These are phyloP conservation scores for Triticum dicoccoides DNA, from an alignment of 176 grass and related monocot species.

Conservation along the genomic window DNA sequence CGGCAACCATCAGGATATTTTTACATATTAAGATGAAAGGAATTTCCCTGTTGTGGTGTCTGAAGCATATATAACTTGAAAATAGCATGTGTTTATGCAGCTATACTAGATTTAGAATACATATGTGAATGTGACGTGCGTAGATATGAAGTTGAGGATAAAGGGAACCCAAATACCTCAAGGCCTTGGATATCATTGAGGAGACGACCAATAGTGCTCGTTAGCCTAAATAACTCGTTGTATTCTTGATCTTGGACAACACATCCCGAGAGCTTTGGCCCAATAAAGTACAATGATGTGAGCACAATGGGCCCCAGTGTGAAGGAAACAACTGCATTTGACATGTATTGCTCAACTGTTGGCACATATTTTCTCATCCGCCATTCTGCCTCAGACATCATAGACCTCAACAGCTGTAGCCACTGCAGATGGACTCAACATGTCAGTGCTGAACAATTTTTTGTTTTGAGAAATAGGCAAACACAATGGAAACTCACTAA, in stretches of 20 bases:
- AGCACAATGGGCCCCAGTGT: conserved; percentile 62
- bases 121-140: neutral
- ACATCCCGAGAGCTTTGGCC: conserved; percentile 34
- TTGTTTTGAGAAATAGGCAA: too few relatives aligned
- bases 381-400: conserved; percentile 68
- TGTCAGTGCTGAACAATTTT: neutral
- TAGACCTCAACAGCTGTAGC: conserved; percentile 49
- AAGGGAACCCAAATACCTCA: conserved; percentile 38
- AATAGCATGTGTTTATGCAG: neutral
- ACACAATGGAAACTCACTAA: conserved; percentile 40
- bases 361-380: conserved; percentile 32
- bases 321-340: conserved; percentile 57
- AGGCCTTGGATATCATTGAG: conserved; percentile 57
- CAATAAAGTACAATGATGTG: conserved; percentile 59
- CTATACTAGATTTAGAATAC: neutral
- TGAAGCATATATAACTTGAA: neutral
- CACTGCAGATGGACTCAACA: conserved; percentile 35
- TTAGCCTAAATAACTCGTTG: conserved; percentile 43
- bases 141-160: neutral
- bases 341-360: conserved; percentile 50
- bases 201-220: conserved; percentile 64
- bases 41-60: neutral
- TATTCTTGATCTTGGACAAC: conserved; percentile 46
- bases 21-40: neutral
- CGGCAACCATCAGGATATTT: neutral